Conservation (phyloP, 352 stramenopile species). For the Phytophthora sp. region DNA sequence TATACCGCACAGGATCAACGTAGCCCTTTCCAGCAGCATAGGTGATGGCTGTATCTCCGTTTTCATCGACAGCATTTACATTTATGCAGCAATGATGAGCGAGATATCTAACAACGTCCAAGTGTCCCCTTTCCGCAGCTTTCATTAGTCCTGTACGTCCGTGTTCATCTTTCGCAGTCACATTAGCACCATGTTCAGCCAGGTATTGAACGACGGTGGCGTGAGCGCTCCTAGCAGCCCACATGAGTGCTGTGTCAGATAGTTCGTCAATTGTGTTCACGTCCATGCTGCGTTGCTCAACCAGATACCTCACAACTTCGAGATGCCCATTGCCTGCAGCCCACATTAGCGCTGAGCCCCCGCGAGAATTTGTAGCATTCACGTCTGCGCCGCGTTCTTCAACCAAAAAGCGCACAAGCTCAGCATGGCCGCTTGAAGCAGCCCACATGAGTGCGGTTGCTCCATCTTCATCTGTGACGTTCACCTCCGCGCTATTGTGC, state of each 20-base stretch:
- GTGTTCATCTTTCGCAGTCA: background rate
- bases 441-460: background rate
- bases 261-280: background rate
- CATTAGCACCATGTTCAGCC: background rate
- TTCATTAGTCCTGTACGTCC: background rate
- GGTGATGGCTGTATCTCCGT: too few species aligned
- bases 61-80: too few species aligned
- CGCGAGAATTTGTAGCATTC: too few species aligned
- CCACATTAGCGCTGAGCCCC: background rate
- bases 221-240: background rate
- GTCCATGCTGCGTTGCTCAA: background rate
- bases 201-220: background rate
- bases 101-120: background rate
- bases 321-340: background rate
- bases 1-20: too few species aligned
- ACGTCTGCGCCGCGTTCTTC: background rate
- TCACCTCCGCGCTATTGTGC: background rate
- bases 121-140: background rate
- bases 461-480: too few species aligned
- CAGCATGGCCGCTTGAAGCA: background rate
- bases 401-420: background rate
- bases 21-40: too few species aligned
- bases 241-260: constrained; percentile 3
- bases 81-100: too few species aligned
- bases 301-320: background rate